These are phyloP conservation scores for Polytrichum formosum DNA, from an alignment of 225 moss, liverwort and hornwort species.

Conservation along the genomic window DNA sequence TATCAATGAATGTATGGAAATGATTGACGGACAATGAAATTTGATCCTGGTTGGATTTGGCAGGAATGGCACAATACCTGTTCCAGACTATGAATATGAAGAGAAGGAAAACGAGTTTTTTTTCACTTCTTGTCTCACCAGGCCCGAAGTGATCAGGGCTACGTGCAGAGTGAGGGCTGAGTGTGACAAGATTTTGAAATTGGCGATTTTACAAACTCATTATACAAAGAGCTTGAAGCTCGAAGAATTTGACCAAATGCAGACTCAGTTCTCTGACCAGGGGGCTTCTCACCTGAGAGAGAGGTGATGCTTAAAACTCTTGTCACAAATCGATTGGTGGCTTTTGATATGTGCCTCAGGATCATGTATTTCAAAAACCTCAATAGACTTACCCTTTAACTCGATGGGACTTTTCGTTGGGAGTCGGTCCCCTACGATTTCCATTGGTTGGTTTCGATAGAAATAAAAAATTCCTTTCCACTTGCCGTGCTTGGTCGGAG, in stretches of 20 bases:
- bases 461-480: too few species aligned
- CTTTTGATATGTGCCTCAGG: background rate
- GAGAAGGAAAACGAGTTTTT: conserved; percentile 71
- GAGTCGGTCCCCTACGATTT: too few species aligned
- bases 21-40: too few species aligned
- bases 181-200: conserved; percentile 69
- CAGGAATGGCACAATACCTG: conserved; percentile 61
- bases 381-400: too few species aligned
- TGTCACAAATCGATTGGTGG: background rate
- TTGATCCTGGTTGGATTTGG: background rate
- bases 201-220: conserved; percentile 65
- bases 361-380: too few species aligned
- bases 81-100: conserved; percentile 71
- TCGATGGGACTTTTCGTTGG: too few species aligned
- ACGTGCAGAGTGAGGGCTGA: conserved; percentile 57
- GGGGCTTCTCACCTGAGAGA: conserved; percentile 62
- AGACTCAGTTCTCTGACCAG: conserved; percentile 69
- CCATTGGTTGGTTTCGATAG: too few species aligned
- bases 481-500: too few species aligned
- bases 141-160: conserved; percentile 66
- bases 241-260: conserved; percentile 89
- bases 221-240: conserved; percentile 76
- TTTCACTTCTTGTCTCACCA: conserved; percentile 70
- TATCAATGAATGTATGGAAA: too few species aligned
- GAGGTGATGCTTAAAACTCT: conserved; percentile 36